Percentiles rank a stretch among this genome's conserved stretches.
phyloP scores from a whole-genome alignment of 768 basidiomycete species.

The Tylopilus balloui region DNA sequence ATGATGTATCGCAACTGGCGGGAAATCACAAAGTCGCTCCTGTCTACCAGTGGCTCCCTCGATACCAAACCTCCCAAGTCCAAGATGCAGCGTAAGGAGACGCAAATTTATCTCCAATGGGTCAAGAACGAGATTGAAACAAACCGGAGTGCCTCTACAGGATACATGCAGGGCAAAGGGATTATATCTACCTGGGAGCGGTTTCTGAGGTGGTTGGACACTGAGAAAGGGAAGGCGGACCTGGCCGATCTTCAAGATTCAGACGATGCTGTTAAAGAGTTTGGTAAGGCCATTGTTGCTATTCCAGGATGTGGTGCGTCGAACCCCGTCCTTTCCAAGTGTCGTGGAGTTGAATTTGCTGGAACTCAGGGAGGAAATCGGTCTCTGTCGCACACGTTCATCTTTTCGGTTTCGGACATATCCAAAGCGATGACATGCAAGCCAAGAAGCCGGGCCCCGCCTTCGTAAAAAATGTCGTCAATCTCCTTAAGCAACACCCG shows the following conservation, averaged over 20 bases:
- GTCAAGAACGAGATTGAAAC: slow-evolving; percentile 67
- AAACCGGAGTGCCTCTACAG: slow-evolving; percentile 56
- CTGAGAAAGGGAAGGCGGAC: slow-evolving; percentile 40
- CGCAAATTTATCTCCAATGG: slow-evolving; percentile 78
- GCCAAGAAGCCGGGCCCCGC: slow-evolving; percentile 65
- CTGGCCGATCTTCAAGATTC: slow-evolving; percentile 28
- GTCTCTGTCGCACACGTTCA: slow-evolving; percentile 73
- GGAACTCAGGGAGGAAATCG: slow-evolving; percentile 75
- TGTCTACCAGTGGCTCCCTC: slow-evolving; percentile 37
- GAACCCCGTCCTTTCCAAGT: background rate
- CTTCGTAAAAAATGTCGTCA: slow-evolving; percentile 70
- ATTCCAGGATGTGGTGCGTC: slow-evolving; percentile 87
- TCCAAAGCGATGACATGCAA: slow-evolving; percentile 87
- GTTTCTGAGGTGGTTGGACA: slow-evolving; percentile 67
- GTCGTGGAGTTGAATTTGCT: background rate
- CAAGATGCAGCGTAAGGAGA: slow-evolving; percentile 75
- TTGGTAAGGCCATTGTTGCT: slow-evolving; percentile 78
- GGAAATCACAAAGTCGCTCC: slow-evolving; percentile 81
- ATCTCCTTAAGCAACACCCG: slow-evolving; percentile 55
- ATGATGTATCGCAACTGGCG: slow-evolving; percentile 99
- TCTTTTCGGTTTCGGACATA: slow-evolving; percentile 86
- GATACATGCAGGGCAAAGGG: slow-evolving; percentile 68
- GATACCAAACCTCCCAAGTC: slow-evolving; percentile 48
- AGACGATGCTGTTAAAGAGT: slow-evolving; percentile 23
- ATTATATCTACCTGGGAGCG: slow-evolving; percentile 80